phyloP scores from a whole-genome alignment of 108 stramenopile genomes.

The Pseudonitzschia multiseries region DNA sequence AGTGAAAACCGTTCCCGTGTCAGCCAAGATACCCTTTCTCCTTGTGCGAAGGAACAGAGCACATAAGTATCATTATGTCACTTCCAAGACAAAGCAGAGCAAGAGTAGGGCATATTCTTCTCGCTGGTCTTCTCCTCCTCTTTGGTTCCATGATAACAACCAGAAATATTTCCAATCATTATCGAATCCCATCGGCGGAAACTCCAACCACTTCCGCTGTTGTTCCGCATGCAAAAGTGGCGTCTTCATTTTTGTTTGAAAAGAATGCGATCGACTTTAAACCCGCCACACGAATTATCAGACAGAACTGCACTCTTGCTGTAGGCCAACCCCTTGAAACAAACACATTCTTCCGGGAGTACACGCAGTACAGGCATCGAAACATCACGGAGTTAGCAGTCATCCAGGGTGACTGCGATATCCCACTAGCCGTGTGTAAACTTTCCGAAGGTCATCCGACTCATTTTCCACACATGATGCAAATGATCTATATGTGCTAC shows the following conservation, averaged over 20 bases:
- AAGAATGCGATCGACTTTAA: not conserved
- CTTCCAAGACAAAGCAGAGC: too few species aligned
- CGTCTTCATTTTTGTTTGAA: not conserved
- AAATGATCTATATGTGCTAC: constrained; percentile 41
- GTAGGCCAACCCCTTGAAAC: not conserved
- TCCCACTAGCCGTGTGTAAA: not conserved
- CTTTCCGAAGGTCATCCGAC: not conserved
- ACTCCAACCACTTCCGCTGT: not conserved
- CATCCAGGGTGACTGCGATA: not conserved
- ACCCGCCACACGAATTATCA: not conserved
- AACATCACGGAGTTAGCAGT: not conserved
- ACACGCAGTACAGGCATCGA: not conserved
- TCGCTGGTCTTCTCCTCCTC: too few species aligned
- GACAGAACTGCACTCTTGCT: not conserved
- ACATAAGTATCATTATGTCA: too few species aligned
- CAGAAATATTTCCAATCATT: too few species aligned
- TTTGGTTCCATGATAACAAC: too few species aligned
- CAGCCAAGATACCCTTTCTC: too few species aligned
- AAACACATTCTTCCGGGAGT: not conserved
- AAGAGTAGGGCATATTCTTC: too few species aligned
- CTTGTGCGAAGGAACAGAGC: too few species aligned
- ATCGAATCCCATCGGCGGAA: too few species aligned
- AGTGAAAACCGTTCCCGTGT: too few species aligned
- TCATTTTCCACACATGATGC: constrained; percentile 52
- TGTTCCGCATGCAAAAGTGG: not conserved